Evolutionary conservation across 148 eudicot species (phyloP), one percentile per base, ranked within the genome.

Genomic region (Silene uniflora): DNA sequence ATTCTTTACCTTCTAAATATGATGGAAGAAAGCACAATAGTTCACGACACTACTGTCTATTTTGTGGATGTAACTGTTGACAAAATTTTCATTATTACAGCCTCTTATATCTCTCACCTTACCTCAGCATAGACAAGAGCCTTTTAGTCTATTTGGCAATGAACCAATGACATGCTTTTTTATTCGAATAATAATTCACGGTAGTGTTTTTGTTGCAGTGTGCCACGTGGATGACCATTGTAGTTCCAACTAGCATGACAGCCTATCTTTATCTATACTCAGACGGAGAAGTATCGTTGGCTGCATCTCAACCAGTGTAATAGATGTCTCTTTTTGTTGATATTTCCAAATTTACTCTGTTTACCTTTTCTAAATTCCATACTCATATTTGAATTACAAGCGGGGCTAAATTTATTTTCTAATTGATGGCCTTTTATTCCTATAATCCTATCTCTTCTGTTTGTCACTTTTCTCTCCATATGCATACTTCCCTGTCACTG

Each of bases 291-390:
- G 98, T 96, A 61, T 84, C 89, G 47, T 84, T 92, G 86, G 98
- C 99, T 79, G 99, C 99, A 81, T 96, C 90, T 72, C 99, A 96
- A 92, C 99, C 99, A 85, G 99, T 92, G 97, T 96, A 96, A 89
- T 96, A 92, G 98, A 96, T 91, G 90, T 89, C 75, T 88, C 95
- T 79, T 87, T 74, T 73, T 77, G 52, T 77, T 72, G 71, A 67
- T 44, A 19, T 7, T 19, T 72, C 46, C 52, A 29, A 6, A n/a
- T 8, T 67, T 18, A 67, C 8, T 17, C 21, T 67, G 17, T 61
- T 13, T 52, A 22, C 12, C 17, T 61, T 61, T 10, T 61, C 12
- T n/a, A 17, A 16, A 16, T 19, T n/a, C 19, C 16, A 46, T 68
- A 16, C 72, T 35, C 10, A 42, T 18, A 10, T 68, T n/a, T 68